Evolutionary conservation across 305 asterid genomes (phyloP), one percentile per base, ranked within the genome.

Genomic region (Solanum hybrid): DNA sequence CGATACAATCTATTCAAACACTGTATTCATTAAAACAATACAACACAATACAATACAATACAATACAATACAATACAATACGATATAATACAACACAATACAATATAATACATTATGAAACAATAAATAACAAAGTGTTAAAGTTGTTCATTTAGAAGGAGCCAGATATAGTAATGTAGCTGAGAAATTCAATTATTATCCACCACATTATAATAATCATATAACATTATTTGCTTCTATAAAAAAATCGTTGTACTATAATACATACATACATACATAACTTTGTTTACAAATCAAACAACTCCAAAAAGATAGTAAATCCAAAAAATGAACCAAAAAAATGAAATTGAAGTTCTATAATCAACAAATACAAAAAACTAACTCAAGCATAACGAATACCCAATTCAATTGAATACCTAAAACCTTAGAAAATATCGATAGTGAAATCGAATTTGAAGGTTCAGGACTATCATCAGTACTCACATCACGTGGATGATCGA

Each of bases 401-500:
- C 81, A 93, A 87, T 86, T 56, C 4, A 93, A 89, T 37, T 24
- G 91, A 24, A 90, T 86, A 38, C 96, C 94, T 82, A 86, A 72
- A 27, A 91, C 27, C 60, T 75, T 81, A 14, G 94, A 88, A 85
- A 87, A 26, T 4, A 78, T 78, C 4, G 38, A 2, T 8, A 92
- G 89, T n/a, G 93, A 69, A 76, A 87, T 20, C n/a, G 97, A 92
- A 22, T 66, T 34, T 20, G 99, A 95, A 78, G 95, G 69, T 46
- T 91, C 90, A 85, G 7, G 86, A 80, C 36, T 91, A 90, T 29
- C 84, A 86, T 93, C 97, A 89, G 92, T 97, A 64, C 92, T 91
- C 5, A 80, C 86, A 84, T 94, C 95, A 35, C 64, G 92, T 4
- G 98, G 99, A 91, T 93, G 31, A 86, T 96, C 93, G 31, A 97